Conservation (phyloP, 345 rosid genomes). For the Psidium friedrichsthalianum region DNA sequence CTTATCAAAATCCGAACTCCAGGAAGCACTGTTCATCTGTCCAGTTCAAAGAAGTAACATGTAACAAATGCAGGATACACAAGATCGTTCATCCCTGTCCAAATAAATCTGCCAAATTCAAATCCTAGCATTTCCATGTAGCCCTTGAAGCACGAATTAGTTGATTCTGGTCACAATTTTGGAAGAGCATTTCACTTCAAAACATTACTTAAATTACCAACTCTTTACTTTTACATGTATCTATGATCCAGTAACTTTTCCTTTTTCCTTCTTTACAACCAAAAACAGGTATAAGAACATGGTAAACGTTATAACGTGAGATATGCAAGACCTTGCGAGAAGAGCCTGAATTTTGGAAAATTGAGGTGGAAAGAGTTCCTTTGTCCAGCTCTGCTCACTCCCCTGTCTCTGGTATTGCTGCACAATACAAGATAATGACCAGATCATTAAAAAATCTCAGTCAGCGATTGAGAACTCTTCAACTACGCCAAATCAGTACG, state of each 20-base stretch:
- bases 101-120: neutral
- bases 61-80: conserved; percentile 51
- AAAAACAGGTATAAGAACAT: neutral
- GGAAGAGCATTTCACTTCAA: neutral
- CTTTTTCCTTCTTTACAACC: neutral
- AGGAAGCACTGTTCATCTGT: conserved; percentile 56
- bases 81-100: neutral
- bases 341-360: conserved; percentile 29
- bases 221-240: neutral
- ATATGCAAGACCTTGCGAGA: conserved; percentile 36
- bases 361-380: conserved; percentile 42
- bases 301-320: neutral
- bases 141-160: neutral
- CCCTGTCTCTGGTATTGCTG: conserved; percentile 21
- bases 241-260: neutral
- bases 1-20: conserved; percentile 30
- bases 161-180: neutral
- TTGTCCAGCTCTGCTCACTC: conserved; percentile 37
- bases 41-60: conserved; percentile 72
- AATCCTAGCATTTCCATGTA: neutral
- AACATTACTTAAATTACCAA: neutral
- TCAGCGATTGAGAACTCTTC: neutral
- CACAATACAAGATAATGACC: neutral
- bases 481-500: neutral
- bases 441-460: neutral